Evolutionary conservation across 23 red algal species (phyloP).

Genomic region (Agarophyton chilense): DNA sequence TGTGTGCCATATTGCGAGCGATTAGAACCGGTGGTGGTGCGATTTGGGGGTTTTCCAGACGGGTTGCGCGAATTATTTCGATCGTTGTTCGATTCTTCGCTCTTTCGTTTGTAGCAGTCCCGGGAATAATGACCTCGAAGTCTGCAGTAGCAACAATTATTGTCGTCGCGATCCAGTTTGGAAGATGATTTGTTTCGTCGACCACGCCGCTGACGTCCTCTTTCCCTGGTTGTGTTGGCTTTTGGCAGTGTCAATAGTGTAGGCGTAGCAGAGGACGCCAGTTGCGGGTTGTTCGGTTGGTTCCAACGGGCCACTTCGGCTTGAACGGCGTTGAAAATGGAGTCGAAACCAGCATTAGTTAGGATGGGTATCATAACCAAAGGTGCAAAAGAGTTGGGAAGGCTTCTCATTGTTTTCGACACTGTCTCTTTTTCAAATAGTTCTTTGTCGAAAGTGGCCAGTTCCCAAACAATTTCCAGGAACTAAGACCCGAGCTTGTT

Average conservation of each 20-base stretch:
- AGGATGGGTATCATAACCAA: conserved; percentile 2
- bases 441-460: conserved; percentile 7
- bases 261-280: not conserved
- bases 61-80: not conserved
- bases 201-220: not conserved
- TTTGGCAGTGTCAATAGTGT: not conserved
- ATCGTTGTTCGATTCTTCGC: not conserved
- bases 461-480: not conserved
- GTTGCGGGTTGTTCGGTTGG: not conserved
- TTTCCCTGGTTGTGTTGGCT: not conserved
- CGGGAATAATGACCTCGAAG: not conserved
- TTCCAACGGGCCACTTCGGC: conserved; percentile 37
- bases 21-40: not conserved
- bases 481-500: not conserved
- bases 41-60: not conserved
- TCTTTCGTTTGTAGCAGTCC: not conserved
- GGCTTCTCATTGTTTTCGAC: conserved; percentile 27
- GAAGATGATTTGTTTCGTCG: too few species aligned
- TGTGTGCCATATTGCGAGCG: not conserved
- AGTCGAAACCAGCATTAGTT: not conserved
- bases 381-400: conserved; percentile 27
- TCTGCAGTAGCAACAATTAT: not conserved
- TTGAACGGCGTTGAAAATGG: not conserved
- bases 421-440: conserved; percentile 10
- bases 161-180: not conserved